Base-by-base conservation (phyloP, 148 eudicot genomes). In the Gaultheria prostrata region DNA sequence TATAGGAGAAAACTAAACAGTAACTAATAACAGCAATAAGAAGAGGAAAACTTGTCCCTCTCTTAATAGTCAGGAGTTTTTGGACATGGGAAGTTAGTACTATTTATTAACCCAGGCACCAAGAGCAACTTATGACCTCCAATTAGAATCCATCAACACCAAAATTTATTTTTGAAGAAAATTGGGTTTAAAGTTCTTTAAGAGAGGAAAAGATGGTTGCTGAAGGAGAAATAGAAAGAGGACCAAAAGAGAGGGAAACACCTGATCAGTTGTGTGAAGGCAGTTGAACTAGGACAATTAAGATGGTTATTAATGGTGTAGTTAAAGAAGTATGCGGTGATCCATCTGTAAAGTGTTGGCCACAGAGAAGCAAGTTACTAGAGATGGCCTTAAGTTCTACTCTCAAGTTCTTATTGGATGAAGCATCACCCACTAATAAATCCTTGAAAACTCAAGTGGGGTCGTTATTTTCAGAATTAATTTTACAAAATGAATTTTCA, bases 201-300 rank as follows among this genome's bases (percentile, higher is more conserved):
- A 46, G 56, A 49, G 12, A n/a, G 28, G 14, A 46, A 76, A 24
- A 24, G 50, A 49, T 76, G 0, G 24, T 46, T 76, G 30, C 51
- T n/a, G 14, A 48, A 48, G n/a, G 24, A 18, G 77, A 73, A 10
- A 45, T 32, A 76, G 9, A 76, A 30, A 76, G 78, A 48, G 6
- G 43, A 4, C n/a, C 39, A 10, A 20, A 9, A 73, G 76, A 35
- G 77, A 73, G 33, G 48, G 46, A 20, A n/a, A 33, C 45, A 33
- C 77, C 50, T 73, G 28, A 49, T 73, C 77, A 18, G 11, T 32
- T 15, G 45, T 73, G 77, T 73, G 77, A 43, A 35, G 77, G 26
- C 49, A 73, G 77, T 43, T 76, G 78, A 45, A 45, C 26, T 75
- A 43, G 56, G 54, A 76, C 50, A 76, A 76, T 24, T 76, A 76